Evolutionary conservation across 1,284 basidiomycete species (phyloP).

Genomic region (Trichosporon sp.): DNA sequence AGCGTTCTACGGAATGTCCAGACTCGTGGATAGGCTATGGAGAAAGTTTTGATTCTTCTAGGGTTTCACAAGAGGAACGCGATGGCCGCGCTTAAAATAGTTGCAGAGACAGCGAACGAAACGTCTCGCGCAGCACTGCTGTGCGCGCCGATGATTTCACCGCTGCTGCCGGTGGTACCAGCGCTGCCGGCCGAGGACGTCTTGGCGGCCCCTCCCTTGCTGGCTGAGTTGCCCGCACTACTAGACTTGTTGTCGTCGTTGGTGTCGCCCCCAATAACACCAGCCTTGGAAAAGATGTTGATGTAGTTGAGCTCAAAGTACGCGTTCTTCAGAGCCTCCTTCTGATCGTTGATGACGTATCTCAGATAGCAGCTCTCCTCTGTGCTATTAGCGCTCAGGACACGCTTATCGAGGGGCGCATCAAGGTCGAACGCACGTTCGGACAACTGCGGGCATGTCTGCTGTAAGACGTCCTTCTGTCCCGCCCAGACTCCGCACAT

Average conservation of each 20-base stretch:
- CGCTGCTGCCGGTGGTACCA: background rate
- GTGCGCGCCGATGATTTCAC: background rate
- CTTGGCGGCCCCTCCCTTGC: background rate
- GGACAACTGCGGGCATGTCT: conserved; percentile 56
- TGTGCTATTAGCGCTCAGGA: conserved; percentile 5
- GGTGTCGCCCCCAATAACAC: background rate
- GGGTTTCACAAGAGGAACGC: conserved; percentile 3
- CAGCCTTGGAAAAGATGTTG: conserved; percentile 45
- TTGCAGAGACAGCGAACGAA: background rate
- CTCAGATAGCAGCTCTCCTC: conserved; percentile 55
- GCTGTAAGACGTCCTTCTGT: conserved; percentile 53
- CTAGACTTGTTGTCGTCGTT: background rate
- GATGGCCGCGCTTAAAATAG: background rate
- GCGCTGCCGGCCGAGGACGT: background rate
- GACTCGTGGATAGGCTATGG: background rate
- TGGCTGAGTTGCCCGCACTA: no score
- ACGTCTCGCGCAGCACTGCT: background rate
- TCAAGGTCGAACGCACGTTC: background rate
- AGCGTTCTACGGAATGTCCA: background rate
- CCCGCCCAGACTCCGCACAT: conserved; percentile 61
- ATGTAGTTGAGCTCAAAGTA: conserved; percentile 68
- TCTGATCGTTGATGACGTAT: conserved; percentile 59
- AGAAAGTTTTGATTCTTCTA: background rate
- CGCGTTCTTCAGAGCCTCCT: conserved; percentile 57
- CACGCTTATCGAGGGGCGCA: background rate